Base-by-base conservation (phyloP, 805 yeast species). In the Metahyphopichia silvanorum region DNA sequence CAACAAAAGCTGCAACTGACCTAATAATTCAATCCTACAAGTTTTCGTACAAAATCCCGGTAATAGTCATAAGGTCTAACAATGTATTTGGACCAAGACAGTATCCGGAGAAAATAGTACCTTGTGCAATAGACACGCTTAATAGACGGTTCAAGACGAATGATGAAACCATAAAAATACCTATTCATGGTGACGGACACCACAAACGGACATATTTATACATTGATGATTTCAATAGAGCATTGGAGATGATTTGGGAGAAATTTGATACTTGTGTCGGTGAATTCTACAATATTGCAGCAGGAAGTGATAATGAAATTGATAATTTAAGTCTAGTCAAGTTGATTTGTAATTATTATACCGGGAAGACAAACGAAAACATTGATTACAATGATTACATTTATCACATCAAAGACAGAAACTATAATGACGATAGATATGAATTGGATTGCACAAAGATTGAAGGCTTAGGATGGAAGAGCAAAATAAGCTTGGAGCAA, bases 21-120 rank as follows among this genome's bases (percentile, higher is more conserved):
- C 44, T 76, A 49, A 60, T 76, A 3, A 61, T 70, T 2, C 44
- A 57, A 17, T 66, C 79, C 0, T 76, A 76, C 39, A 41, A 47
- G 23, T 57, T 55, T 34, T 64, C 74, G 19, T 75, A 51, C 42
- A 51, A 55, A 2, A 25, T 73, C n/a, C 75, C 74, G 1, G 49
- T 62, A 3, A 47, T 60, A 5, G 62, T 66, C 1, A 43, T 74
- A 4, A 55, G 81, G 23, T 63, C 76, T 24, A 74, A 74, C 43
- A 76, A 76, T 40, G 67, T 75, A 1, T 76, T 68, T 45, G 81
- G 81, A 1, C 70, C 74, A 1, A 50, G 63, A 18, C 82, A 76
- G 44, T 69, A 62, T 40, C 78, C 77, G 0, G 81, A 76, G 32
- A 76, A 76, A 39, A 57, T 76, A 19, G 65, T 76, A 3, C 74